Percentiles rank a stretch among this genome's conserved stretches.
Conservation (phyloP, 495 filamentous ascomycete genomes). For the Lindgomyces ingoldianus region DNA sequence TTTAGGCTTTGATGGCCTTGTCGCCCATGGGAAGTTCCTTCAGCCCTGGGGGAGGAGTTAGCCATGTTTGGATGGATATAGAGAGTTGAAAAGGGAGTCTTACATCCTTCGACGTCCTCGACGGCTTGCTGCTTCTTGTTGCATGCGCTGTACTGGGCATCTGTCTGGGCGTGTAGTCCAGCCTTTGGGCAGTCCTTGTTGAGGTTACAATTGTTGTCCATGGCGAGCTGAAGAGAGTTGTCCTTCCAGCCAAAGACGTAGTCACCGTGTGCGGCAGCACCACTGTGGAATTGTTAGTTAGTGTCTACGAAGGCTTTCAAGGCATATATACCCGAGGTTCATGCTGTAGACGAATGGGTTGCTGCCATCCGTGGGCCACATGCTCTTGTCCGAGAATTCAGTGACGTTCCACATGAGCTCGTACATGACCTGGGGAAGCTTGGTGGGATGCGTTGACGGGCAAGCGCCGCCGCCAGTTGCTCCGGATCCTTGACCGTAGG, state of each 20-base stretch:
- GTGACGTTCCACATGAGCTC: constrained; percentile 56
- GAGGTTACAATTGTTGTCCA: constrained; percentile 50
- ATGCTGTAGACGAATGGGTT: constrained; percentile 53
- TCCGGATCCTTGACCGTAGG: constrained; percentile 47
- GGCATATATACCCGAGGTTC: constrained; percentile 50
- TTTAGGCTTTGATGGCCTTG: constrained; percentile 55
- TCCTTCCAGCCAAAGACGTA: constrained; percentile 55
- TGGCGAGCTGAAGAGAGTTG: constrained; percentile 51
- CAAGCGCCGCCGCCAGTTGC: constrained; percentile 48
- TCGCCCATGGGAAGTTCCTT: constrained; percentile 55
- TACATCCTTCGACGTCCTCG: constrained; percentile 51
- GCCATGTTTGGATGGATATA: not conserved
- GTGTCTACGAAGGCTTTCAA: not conserved
- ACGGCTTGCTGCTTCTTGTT: constrained; percentile 44
- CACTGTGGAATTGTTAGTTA: constrained; percentile 36
- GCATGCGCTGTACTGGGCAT: constrained; percentile 47
- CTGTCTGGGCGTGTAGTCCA: constrained; percentile 45
- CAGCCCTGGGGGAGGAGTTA: constrained; percentile 46
- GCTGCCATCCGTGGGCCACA: constrained; percentile 49
- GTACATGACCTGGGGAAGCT: constrained; percentile 55
- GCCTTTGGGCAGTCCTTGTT: constrained; percentile 45
- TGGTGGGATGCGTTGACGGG: constrained; percentile 52
- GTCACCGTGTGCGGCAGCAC: constrained; percentile 52
- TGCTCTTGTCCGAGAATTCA: constrained; percentile 45
- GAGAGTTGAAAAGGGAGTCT: not conserved